Evolutionary conservation across 2,329 filamentous ascomycete species (phyloP).

Genomic region (Venturia nashicola): DNA sequence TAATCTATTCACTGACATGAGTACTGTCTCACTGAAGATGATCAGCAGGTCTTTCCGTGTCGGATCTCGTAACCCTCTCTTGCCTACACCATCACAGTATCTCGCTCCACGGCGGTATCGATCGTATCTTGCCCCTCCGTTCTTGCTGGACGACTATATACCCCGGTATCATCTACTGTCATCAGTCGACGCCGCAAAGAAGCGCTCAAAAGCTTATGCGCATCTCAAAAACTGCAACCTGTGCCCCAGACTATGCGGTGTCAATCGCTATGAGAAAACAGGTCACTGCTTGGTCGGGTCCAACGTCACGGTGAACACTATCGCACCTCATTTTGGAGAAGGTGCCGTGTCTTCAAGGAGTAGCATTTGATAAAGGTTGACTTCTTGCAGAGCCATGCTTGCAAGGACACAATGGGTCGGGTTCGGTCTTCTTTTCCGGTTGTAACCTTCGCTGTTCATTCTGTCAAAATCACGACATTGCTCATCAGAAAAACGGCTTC

Average conservation of each 20-base stretch:
- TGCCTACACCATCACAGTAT: background rate
- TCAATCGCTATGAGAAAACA: constrained; percentile 69
- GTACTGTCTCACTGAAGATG: background rate
- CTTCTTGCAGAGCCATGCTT: constrained; percentile 55
- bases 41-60: background rate
- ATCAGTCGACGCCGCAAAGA: constrained; percentile 56
- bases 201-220: constrained; percentile 60
- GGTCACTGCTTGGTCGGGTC: constrained; percentile 67
- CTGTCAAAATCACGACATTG: constrained; percentile 75
- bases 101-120: background rate
- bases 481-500: constrained; percentile 70
- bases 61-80: background rate
- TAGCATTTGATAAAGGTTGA: background rate
- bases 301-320: constrained; percentile 67
- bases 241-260: constrained; percentile 63
- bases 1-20: too few relatives aligned
- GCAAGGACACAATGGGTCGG: constrained; percentile 69
- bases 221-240: constrained; percentile 72
- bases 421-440: constrained; percentile 70
- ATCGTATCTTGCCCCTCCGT: constrained; percentile 44
- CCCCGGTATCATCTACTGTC: constrained; percentile 61
- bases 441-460: constrained; percentile 64
- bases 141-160: constrained; percentile 60
- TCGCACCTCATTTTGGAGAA: constrained; percentile 78
- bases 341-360: background rate